Conservation (phyloP, 164 flowering plant species). For the Vitis amurensis region DNA sequence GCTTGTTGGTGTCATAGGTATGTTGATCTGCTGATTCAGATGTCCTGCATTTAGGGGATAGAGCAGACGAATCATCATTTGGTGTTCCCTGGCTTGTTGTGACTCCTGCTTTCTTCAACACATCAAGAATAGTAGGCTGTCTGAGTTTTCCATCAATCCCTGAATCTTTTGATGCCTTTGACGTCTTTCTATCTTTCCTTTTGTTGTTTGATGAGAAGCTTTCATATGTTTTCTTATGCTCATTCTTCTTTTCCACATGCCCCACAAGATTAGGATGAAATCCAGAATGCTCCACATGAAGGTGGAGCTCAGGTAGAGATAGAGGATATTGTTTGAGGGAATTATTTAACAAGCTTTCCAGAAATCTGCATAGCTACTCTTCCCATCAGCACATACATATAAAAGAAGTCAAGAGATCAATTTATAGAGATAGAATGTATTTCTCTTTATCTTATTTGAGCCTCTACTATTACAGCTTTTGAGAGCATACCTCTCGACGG, state of each 20-base stretch:
- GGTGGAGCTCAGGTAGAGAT: conserved; percentile 58
- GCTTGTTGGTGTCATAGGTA: conserved; percentile 23
- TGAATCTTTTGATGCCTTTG: conserved; percentile 25
- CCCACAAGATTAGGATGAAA: conserved; percentile 21
- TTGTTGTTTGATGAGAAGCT: conserved; percentile 26
- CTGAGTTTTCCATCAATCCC: conserved; percentile 36
- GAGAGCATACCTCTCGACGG: too few species aligned
- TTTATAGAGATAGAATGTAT: too few species aligned
- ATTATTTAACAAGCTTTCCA: conserved; percentile 64
- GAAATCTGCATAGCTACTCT: conserved; percentile 43
- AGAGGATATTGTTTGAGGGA: conserved; percentile 42
- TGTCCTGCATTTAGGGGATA: conserved; percentile 24
- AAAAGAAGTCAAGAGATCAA: neutral
- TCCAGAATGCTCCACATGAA: conserved; percentile 32
- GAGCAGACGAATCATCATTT: conserved; percentile 31
- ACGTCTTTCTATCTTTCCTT: conserved; percentile 29
- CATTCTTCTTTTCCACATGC: conserved; percentile 36
- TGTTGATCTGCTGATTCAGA: conserved; percentile 30
- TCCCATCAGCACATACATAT: conserved; percentile 11
- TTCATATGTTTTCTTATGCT: conserved; percentile 29
- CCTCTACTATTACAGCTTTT: too few species aligned
- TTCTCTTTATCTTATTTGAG: too few species aligned
- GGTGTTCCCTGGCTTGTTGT: conserved; percentile 39
- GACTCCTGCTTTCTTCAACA: conserved; percentile 54
- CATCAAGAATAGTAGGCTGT: conserved; percentile 73